These are phyloP conservation scores for Colletotrichum sp. DNA, from an alignment of 2,329 filamentous ascomycete genomes.

Conservation along the genomic window DNA sequence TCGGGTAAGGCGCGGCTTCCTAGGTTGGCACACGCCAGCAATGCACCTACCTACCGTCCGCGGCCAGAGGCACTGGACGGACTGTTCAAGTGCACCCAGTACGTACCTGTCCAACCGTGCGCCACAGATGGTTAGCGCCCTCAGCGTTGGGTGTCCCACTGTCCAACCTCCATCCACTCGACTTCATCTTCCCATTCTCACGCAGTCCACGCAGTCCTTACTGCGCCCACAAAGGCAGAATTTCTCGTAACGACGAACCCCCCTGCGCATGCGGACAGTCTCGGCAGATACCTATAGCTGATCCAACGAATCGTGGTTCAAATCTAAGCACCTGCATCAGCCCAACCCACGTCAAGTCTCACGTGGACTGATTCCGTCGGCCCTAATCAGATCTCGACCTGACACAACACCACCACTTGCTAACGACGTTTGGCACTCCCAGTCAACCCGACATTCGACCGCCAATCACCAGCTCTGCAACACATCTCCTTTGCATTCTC, in stretches of 20 bases:
- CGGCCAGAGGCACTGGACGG: not conserved
- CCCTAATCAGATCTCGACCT: not conserved
- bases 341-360: not conserved
- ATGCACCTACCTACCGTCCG: not conserved
- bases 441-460: not conserved
- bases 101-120: not conserved
- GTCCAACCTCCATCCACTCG: not conserved
- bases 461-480: not conserved
- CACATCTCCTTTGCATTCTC: not conserved
- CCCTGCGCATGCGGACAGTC: not conserved
- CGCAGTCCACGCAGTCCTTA: not conserved
- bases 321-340: not conserved
- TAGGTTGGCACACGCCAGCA: not conserved
- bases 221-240: not conserved
- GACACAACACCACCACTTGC: not conserved
- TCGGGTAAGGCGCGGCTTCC: conserved; percentile 4
- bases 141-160: not conserved
- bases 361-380: not conserved
- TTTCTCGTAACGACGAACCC: not conserved
- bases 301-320: not conserved
- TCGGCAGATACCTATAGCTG: not conserved
- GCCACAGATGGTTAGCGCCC: not conserved
- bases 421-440: not conserved
- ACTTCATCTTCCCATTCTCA: not conserved
- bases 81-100: not conserved